Evolutionary conservation across 805 yeast genomes (phyloP), one percentile per base, ranked within the genome.

Genomic region (Lipomyces japonicus): DNA sequence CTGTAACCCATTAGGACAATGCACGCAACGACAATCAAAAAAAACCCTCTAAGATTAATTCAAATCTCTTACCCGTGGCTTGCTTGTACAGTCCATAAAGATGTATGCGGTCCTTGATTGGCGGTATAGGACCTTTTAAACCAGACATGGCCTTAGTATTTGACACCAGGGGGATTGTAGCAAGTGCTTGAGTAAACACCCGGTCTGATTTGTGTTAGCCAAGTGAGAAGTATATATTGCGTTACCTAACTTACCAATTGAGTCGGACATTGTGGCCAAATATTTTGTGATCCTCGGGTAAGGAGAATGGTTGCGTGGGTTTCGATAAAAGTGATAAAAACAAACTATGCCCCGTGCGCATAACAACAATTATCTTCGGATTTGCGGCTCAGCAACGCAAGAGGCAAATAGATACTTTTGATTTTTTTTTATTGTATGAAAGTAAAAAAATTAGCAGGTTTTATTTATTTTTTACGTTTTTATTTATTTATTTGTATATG

Each of bases 41-140:
- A n/a, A n/a, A 12, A 16, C 30, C 37, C n/a, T 31, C 24, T 38
- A 5, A 10, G 14, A n/a, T n/a, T 21, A 14, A 18, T 18, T 3
- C 24, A 25, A 32, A n/a, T n/a, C n/a, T n/a, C 61, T 12, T 55
- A 63, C 67, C 72, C 0, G 95, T 87, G 1, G 95, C 90, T 64
- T 87, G 96, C 61, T 87, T 88, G 68, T 86, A 87, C 44, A 87
- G 73, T 0, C 95, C 95, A 65, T 87, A 87, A 3, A 87, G 72
- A 56, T 74, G 75, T 50, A 83, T 79, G 30, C 95, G 67, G 52
- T 73, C 77, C 46, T 81, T 83, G 2, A 85, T 76, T 0, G 93
- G 89, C 0, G 95, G 95, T 24, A 90, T 74, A 0, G 90, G 88
- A 25, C 85, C 68, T 46, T 82, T 72, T 4, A 84, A 75, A 12